phyloP scores from a whole-genome alignment of 805 yeast genomes.

The Candida fluviatilis region DNA sequence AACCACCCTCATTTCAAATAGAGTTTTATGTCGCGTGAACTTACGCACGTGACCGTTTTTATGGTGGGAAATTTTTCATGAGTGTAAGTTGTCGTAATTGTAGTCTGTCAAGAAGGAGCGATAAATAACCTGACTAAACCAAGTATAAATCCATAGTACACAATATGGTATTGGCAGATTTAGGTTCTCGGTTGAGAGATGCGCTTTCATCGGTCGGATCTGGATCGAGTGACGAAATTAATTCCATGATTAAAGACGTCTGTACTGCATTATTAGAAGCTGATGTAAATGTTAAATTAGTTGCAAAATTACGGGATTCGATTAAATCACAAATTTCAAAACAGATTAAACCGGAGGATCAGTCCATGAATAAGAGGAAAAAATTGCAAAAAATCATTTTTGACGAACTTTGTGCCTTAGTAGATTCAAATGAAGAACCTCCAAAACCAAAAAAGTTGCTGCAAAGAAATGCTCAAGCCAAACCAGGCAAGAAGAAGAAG shows the following conservation, averaged over 20 bases:
- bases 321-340: conserved; percentile 45
- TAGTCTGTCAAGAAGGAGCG: too few relatives aligned
- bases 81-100: too few relatives aligned
- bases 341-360: conserved; percentile 38
- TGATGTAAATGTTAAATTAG: conserved; percentile 89
- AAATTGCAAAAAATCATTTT: conserved; percentile 88
- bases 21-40: background rate
- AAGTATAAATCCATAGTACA: background rate
- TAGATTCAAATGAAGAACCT: conserved; percentile 61
- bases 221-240: conserved; percentile 36
- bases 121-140: too few relatives aligned
- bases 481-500: conserved; percentile 23
- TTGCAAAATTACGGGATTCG: conserved; percentile 69
- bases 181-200: conserved; percentile 40
- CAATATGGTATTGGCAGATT: conserved; percentile 42
- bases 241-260: conserved; percentile 72
- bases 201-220: conserved; percentile 40
- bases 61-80: background rate
- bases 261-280: conserved; percentile 87
- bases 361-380: conserved; percentile 67
- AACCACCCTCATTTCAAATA: too few relatives aligned
- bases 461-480: conserved; percentile 12
- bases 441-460: conserved; percentile 82
- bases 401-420: conserved; percentile 84
- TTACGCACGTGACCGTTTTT: background rate